Evolutionary conservation across 2,329 filamentous ascomycete species (phyloP), one percentile per base, ranked within the genome.

Genomic region (Fusarium aywerte): DNA sequence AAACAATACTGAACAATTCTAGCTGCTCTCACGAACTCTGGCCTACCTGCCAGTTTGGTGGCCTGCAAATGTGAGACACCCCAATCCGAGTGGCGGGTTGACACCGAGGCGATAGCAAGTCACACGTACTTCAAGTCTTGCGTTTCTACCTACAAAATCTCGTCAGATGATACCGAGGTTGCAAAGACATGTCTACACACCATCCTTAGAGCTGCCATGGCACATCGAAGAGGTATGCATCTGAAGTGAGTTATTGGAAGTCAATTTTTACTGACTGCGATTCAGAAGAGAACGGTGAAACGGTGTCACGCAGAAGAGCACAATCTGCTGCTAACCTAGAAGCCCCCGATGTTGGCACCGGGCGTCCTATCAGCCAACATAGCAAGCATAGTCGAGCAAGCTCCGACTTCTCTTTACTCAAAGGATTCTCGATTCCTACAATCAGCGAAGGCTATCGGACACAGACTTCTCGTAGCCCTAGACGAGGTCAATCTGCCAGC

Each of bases 61-160:
- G 92, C 93, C 55, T 95, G 90, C 77, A 97, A 97, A 83, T 97
- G 92, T 81, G 95, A 97, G 77, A 87, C 89, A 49, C 89, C 90
- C 45, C 87, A 90, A 65, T 85, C 87, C 58, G 82, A 88, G 60
- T 89, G 91, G 74, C 86, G 92, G 75, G 84, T 96, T 56, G 89
- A 95, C 73, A 86, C 90, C 15, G 83, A 88, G 27, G 85, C 81
- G 55, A 84, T 96, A 40, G 81, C 85, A 44, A 79, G 78, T 58
- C 89, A 92, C 73, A 80, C 85, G 47, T 82, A 86, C 67, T 92
- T 91, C 70, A 85, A 90, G 61, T 85, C 90, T 16, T 90, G 88
- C 70, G 85, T 95, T 64, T 87, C 88, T 64, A 88, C 90, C 53
- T 90, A 93, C 75, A 90, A 91, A 75, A 90, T 91, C 27, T 92